These are phyloP conservation scores for Teunomyces atbi DNA, from an alignment of 805 yeast genomes.

Conservation along the genomic window DNA sequence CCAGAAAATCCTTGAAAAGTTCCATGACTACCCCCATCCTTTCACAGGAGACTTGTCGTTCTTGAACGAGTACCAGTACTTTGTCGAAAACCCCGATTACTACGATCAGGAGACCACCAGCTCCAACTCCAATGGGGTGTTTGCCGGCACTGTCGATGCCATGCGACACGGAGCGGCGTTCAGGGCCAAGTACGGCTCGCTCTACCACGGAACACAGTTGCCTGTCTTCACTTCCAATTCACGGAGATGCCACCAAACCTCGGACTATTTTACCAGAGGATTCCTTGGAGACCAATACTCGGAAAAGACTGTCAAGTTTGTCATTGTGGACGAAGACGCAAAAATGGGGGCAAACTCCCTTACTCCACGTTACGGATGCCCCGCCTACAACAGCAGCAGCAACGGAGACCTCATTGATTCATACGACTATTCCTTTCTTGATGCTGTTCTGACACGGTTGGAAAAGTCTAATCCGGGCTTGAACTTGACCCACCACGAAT, in stretches of 20 bases:
- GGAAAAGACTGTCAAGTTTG: slow-evolving; percentile 26
- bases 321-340: slow-evolving; percentile 46
- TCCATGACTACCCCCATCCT: slow-evolving; percentile 14
- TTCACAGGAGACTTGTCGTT: slow-evolving; percentile 53
- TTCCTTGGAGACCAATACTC: slow-evolving; percentile 49
- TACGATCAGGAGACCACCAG: slow-evolving; percentile 53
- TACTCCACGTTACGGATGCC: slow-evolving; percentile 26
- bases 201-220: slow-evolving; percentile 37
- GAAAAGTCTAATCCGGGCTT: slow-evolving; percentile 53
- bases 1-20: slow-evolving; percentile 13
- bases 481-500: slow-evolving; percentile 52
- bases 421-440: slow-evolving; percentile 45
- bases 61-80: slow-evolving; percentile 51
- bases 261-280: slow-evolving; percentile 56
- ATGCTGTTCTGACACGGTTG: slow-evolving; percentile 54
- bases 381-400: slow-evolving; percentile 13
- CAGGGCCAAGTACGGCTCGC: slow-evolving; percentile 47
- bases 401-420: slow-evolving; percentile 8
- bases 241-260: slow-evolving; percentile 54
- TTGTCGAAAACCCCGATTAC: slow-evolving; percentile 32
- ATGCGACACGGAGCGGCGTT: slow-evolving; percentile 49
- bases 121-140: slow-evolving; percentile 43
- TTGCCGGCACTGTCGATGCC: slow-evolving; percentile 52
- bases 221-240: slow-evolving; percentile 58
- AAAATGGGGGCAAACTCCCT: slow-evolving; percentile 26